These are phyloP conservation scores for Lecanosticta acicola DNA, from an alignment of 2,329 filamentous ascomycete species.

Conservation along the genomic window DNA sequence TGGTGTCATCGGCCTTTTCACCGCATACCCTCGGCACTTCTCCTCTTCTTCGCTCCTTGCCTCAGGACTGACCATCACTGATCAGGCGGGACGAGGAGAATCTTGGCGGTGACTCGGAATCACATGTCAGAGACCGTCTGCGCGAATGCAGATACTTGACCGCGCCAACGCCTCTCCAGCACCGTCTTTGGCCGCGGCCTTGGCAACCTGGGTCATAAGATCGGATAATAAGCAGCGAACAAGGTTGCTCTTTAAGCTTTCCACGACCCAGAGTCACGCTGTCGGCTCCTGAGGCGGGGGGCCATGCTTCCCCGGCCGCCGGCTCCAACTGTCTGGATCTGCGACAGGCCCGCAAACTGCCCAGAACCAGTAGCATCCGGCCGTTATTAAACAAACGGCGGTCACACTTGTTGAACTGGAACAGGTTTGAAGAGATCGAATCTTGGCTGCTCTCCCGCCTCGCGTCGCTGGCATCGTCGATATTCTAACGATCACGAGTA, in stretches of 20 bases:
- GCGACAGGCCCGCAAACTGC: neutral
- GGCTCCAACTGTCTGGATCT: neutral
- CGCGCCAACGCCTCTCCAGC: neutral
- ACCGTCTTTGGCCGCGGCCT: neutral
- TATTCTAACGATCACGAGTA: neutral
- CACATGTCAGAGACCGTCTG: neutral
- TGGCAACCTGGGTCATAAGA: neutral
- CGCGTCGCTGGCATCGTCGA: neutral
- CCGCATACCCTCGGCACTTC: neutral
- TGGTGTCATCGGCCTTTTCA: neutral
- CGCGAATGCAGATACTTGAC: neutral
- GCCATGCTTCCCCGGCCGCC: neutral
- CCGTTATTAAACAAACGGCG: neutral
- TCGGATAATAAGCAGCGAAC: neutral
- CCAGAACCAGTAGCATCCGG: neutral
- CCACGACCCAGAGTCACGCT: neutral
- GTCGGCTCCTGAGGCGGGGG: neutral
- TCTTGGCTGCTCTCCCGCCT: neutral
- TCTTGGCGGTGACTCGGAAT: neutral
- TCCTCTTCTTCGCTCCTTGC: no score
- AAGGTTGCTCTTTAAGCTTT: neutral
- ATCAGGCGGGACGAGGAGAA: neutral
- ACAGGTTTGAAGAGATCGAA: neutral
- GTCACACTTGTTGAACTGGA: neutral
- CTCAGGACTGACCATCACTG: no score